Percentiles rank a stretch among this genome's conserved stretches.
Conservation (phyloP, 2,329 filamentous ascomycete genomes). For the Calycina herbarum region DNA sequence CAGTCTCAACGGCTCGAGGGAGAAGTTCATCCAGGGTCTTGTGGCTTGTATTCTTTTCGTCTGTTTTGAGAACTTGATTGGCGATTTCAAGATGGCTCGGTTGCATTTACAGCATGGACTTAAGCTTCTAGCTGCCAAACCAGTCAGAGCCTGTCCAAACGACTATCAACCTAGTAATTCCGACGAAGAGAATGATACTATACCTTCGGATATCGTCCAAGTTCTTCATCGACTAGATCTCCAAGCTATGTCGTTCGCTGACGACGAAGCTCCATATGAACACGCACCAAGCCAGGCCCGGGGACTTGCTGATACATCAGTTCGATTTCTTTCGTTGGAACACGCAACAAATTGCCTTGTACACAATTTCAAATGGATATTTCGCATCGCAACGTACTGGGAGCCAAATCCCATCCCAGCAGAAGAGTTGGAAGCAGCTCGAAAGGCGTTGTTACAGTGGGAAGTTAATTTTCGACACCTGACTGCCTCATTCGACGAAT, state of each 20-base stretch:
- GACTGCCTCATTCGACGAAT: neutral
- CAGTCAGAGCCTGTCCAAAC: neutral
- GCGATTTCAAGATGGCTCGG: slow-evolving; percentile 15
- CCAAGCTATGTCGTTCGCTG: slow-evolving; percentile 20
- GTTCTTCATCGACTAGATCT: slow-evolving; percentile 22
- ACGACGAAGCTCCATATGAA: slow-evolving; percentile 17
- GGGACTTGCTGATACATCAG: neutral
- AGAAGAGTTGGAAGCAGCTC: slow-evolving; percentile 12
- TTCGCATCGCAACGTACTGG: slow-evolving; percentile 14
- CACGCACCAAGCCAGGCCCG: slow-evolving; percentile 7
- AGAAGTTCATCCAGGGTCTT: slow-evolving; percentile 19
- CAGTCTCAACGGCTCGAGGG: slow-evolving; percentile 12
- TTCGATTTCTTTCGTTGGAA: slow-evolving; percentile 7
- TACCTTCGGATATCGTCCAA: slow-evolving; percentile 19
- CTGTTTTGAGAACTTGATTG: slow-evolving; percentile 24
- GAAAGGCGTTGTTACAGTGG: slow-evolving; percentile 1
- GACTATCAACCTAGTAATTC: neutral
- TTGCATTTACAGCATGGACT: slow-evolving; percentile 26
- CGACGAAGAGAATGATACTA: neutral
- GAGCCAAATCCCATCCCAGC: slow-evolving; percentile 17
- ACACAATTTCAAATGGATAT: slow-evolving; percentile 19
- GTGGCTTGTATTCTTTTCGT: slow-evolving; percentile 26
- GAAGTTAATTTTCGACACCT: neutral
- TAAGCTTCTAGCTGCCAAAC: slow-evolving; percentile 15
- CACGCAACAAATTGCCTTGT: slow-evolving; percentile 15